Percentiles rank a stretch among this genome's conserved stretches.
Conservation (phyloP, 306 rosid genomes). For the Acacia acuminata region DNA sequence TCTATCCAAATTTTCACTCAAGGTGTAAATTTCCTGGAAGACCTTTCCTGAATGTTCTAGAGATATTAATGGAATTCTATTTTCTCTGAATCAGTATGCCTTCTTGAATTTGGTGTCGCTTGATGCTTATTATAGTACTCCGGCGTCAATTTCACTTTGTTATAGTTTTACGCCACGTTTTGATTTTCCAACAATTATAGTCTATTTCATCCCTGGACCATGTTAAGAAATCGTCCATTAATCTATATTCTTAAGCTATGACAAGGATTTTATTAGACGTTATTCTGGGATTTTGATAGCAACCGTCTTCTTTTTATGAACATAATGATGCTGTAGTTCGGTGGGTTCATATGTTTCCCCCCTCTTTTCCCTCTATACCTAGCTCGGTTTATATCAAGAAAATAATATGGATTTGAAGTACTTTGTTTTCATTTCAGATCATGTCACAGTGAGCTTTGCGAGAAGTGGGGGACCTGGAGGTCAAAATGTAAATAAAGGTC, state of each 20-base stretch:
- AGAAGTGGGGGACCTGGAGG: slow-evolving; percentile 99
- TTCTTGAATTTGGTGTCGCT: neutral
- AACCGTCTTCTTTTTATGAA: neutral
- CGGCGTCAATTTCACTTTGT: neutral
- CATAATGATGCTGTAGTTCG: neutral
- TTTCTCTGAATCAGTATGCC: neutral
- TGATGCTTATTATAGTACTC: neutral
- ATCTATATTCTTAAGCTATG: neutral
- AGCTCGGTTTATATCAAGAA: neutral
- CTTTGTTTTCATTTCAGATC: slow-evolving; percentile 46
- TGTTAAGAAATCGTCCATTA: neutral
- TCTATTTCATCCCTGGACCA: neutral
- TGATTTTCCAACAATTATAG: neutral
- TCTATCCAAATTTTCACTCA: neutral
- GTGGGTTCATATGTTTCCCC: neutral
- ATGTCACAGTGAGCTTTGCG: slow-evolving; percentile 76
- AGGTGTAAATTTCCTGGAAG: neutral
- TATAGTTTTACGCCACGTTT: neutral
- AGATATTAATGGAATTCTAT: neutral
- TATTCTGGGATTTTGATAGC: neutral
- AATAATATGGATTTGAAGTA: neutral
- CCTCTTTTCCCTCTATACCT: neutral
- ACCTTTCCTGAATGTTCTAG: neutral
- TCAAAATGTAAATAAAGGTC: slow-evolving; percentile 93
- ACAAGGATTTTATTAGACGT: neutral